These are phyloP conservation scores for Eimeria zaria DNA, from an alignment of 169 alveolate genomes.

Conservation along the genomic window DNA sequence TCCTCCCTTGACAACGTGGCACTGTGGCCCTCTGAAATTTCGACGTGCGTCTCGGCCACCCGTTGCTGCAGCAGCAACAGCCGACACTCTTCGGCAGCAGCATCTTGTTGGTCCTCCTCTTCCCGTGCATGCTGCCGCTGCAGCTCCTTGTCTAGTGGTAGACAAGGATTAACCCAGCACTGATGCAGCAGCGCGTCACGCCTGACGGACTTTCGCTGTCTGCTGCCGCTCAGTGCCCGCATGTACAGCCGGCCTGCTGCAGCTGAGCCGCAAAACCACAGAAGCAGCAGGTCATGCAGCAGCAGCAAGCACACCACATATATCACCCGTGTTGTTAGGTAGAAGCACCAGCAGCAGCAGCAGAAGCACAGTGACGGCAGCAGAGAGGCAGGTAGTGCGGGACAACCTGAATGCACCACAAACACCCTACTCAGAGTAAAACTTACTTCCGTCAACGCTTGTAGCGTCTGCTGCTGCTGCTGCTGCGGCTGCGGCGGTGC, in stretches of 20 bases:
- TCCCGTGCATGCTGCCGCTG: slow-evolving; percentile 62
- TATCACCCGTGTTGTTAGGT: not conserved
- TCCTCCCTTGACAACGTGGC: not conserved
- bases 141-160: slow-evolving; percentile 47
- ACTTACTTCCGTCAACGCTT: slow-evolving; percentile 45
- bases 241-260: slow-evolving; percentile 74
- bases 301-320: not conserved
- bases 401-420: not conserved
- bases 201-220: slow-evolving; percentile 45
- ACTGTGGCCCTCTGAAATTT: not conserved
- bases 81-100: slow-evolving; percentile 57
- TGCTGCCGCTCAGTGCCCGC: slow-evolving; percentile 59
- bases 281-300: not conserved
- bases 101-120: slow-evolving; percentile 43
- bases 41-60: slow-evolving; percentile 3
- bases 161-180: slow-evolving; percentile 39
- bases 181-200: slow-evolving; percentile 74
- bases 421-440: not conserved
- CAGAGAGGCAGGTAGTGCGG: not conserved
- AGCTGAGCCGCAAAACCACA: slow-evolving; percentile 10
- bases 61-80: slow-evolving; percentile 70
- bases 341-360: slow-evolving; percentile 25
- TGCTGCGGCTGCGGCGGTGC: slow-evolving; percentile 65
- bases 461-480: slow-evolving; percentile 39
- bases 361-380: not conserved